Conservation (phyloP, 352 stramenopile genomes). For the Phytophthora hibernalis region DNA sequence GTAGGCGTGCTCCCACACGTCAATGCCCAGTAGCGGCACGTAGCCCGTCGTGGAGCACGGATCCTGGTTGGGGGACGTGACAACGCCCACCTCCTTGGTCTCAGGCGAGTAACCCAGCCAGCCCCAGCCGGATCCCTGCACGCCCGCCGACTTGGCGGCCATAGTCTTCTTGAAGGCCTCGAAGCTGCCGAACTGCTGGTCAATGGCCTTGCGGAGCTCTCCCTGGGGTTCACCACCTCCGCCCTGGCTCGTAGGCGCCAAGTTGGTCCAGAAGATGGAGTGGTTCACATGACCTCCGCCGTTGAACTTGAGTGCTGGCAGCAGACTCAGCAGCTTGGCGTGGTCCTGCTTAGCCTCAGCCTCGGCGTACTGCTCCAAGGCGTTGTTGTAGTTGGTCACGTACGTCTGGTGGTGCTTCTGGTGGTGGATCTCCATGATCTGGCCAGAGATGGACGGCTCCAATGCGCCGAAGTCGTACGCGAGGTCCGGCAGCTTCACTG, state of each 20-base stretch:
- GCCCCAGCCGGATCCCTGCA: constrained; percentile 98
- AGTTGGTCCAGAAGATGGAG: constrained; percentile 99
- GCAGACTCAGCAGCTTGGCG: constrained; percentile 91
- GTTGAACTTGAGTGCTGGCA: constrained; percentile 97
- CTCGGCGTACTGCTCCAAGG: constrained; percentile 94
- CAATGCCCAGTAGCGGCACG: constrained; percentile 96
- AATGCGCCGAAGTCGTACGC: constrained; percentile 89
- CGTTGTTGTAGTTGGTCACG: constrained; percentile 96
- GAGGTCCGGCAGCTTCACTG: constrained; percentile 85
- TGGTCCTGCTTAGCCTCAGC: constrained; percentile 90
- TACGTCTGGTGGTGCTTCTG: constrained; percentile 98
- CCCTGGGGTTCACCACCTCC: constrained; percentile 85
- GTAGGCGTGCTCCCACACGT: constrained; percentile 98
- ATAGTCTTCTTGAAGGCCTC: constrained; percentile 93
- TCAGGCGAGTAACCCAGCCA: constrained; percentile 96
- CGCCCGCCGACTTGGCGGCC: constrained; percentile 89
- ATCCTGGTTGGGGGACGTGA: constrained; percentile 96
- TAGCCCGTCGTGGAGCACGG: constrained; percentile 95
- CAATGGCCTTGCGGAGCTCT: constrained; percentile 90
- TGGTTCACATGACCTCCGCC: constrained; percentile 99
- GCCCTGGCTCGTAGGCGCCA: constrained; percentile 78
- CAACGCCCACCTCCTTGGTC: constrained; percentile 86
- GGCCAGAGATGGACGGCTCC: constrained; percentile 87
- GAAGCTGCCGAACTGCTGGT: constrained; percentile 93
- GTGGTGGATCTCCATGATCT: constrained; percentile 96